A percentile compares a stretch with the other conserved stretches of the same genome.
Conservation (phyloP, 169 alveolate species). For the Plasmodium cynomolgi region DNA sequence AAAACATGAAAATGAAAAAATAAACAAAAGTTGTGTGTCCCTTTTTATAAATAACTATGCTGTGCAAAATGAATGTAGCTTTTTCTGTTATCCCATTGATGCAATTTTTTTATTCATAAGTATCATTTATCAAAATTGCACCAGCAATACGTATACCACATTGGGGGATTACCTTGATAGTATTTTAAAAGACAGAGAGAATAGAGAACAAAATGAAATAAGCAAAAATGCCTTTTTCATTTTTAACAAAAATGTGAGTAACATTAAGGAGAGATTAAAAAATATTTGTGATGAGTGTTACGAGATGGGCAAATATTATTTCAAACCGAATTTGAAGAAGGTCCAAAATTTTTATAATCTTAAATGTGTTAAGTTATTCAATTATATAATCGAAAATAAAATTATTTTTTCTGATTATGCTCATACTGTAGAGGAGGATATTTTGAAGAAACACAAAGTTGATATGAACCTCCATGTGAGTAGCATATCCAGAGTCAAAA, state of each 20-base stretch:
- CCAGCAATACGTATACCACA: slow-evolving; percentile 33
- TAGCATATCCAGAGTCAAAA: background rate
- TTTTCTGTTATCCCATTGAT: slow-evolving; percentile 70
- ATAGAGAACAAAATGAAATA: slow-evolving; percentile 1
- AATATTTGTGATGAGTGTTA: slow-evolving; percentile 35
- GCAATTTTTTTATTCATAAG: slow-evolving; percentile 46
- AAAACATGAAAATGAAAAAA: slow-evolving; percentile 49
- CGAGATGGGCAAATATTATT: slow-evolving; percentile 23
- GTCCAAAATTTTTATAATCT: slow-evolving; percentile 58
- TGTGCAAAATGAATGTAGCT: slow-evolving; percentile 48
- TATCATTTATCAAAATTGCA: slow-evolving; percentile 34
- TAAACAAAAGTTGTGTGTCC: slow-evolving; percentile 64
- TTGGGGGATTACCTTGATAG: slow-evolving; percentile 41
- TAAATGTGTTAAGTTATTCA: slow-evolving; percentile 55
- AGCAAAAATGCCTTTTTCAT: slow-evolving; percentile 26
- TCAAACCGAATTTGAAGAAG: slow-evolving; percentile 45
- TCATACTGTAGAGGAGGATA: slow-evolving; percentile 24
- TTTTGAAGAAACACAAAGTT: slow-evolving; percentile 33
- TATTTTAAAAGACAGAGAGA: slow-evolving; percentile 9
- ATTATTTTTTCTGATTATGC: slow-evolving; percentile 58
- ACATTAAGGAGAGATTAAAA: slow-evolving; percentile 51
- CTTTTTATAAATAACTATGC: slow-evolving; percentile 61
- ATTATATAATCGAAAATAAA: slow-evolving; percentile 52
- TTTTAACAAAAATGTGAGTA: slow-evolving; percentile 48
- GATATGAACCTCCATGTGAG: background rate